Percentiles rank a stretch among this genome's conserved stretches.
Evolutionary conservation across 2,329 filamentous ascomycete genomes (phyloP).

Genomic region (Talaromyces piceae): DNA sequence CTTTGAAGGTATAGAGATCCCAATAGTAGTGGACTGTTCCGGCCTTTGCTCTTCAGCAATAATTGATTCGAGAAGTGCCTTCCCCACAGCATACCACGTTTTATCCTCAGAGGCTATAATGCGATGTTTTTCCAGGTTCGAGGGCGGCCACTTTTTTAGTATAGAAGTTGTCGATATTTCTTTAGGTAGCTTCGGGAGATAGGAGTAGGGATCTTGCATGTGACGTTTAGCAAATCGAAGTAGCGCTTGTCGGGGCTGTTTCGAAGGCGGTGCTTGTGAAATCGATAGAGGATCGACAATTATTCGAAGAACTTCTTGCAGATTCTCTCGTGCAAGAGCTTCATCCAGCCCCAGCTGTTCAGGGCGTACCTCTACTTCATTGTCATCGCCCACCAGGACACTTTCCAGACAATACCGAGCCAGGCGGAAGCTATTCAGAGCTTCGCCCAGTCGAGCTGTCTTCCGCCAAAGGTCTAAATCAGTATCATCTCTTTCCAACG

Average conservation of each 20-base stretch:
- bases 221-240: constrained; percentile 46
- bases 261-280: constrained; percentile 41
- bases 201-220: constrained; percentile 45
- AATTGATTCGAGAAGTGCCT: constrained; percentile 40
- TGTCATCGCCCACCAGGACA: constrained; percentile 55
- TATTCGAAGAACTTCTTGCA: constrained; percentile 42
- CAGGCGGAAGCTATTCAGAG: constrained; percentile 52
- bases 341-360: constrained; percentile 54
- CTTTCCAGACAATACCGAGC: constrained; percentile 57
- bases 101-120: constrained; percentile 26
- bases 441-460: constrained; percentile 49
- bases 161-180: constrained; percentile 16
- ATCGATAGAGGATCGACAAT: constrained; percentile 51
- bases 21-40: constrained; percentile 34
- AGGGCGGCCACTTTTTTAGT: constrained; percentile 14
- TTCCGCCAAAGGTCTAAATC: constrained; percentile 59
- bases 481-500: constrained; percentile 57
- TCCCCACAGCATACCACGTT: constrained; percentile 44
- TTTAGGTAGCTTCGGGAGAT: constrained; percentile 31
- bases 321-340: constrained; percentile 45
- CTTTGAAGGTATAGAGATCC: constrained; percentile 33
- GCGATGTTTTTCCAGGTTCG: constrained; percentile 21
- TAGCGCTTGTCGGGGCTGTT: constrained; percentile 45
- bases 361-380: constrained; percentile 46
- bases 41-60: constrained; percentile 22